Evolutionary conservation across 768 basidiomycete species (phyloP).

Genomic region (Calocybe cyanea): DNA sequence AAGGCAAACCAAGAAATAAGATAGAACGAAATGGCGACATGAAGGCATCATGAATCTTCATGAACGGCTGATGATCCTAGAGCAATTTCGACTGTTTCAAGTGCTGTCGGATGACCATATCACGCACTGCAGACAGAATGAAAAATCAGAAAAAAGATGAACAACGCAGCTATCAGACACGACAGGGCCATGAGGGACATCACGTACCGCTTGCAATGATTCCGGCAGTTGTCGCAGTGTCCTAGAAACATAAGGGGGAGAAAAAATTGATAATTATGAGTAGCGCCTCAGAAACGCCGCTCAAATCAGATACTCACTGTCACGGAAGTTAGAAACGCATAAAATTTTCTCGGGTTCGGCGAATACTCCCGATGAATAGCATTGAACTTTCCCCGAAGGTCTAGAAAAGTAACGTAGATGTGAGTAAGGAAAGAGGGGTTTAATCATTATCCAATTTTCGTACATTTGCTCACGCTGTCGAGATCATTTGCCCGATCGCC

Average conservation of each 20-base stretch:
- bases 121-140: conserved; percentile 48
- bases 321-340: conserved; percentile 60
- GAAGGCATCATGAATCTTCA: too few species aligned
- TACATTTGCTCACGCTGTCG: conserved; percentile 53
- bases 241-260: conserved; percentile 30
- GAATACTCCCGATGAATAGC: conserved; percentile 54
- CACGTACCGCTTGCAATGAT: conserved; percentile 46
- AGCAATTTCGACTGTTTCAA: conserved; percentile 69
- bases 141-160: not conserved
- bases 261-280: not conserved
- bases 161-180: not conserved
- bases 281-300: not conserved
- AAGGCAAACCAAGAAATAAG: not conserved
- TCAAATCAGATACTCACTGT: conserved; percentile 37
- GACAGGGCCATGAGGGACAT: not conserved
- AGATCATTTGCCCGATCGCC: conserved; percentile 61
- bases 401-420: conserved; percentile 23
- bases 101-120: conserved; percentile 80
- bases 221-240: conserved; percentile 51
- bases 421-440: not conserved
- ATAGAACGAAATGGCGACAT: not conserved
- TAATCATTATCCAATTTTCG: conserved; percentile 21
- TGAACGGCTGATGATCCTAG: conserved; percentile 29
- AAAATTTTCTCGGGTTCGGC: conserved; percentile 47
- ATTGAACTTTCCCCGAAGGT: conserved; percentile 41